Evolutionary conservation across 768 basidiomycete species (phyloP), one percentile per base, ranked within the genome.

Genomic region (Podaxis sp.): DNA sequence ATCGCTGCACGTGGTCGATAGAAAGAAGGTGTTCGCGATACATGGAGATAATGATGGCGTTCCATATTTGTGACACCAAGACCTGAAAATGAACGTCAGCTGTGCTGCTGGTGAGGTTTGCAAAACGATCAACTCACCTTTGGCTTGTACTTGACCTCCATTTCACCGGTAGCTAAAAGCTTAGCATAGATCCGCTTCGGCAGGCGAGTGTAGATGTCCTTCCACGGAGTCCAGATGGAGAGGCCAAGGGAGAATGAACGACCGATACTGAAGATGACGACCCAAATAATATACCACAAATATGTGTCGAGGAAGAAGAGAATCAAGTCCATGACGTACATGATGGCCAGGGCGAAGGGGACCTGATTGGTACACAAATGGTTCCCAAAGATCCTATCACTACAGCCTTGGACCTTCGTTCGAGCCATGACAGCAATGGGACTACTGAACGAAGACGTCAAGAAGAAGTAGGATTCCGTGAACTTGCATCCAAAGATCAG

Each of bases 241-340:
- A 99, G 81, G 11, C 97, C 97, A 28, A 99, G 83, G 2, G 88
- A 81, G 74, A 99, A 99, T 20, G 93, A 94, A 20, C 96, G 86
- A 8, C 85, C 89, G 53, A 96, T 90, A 71, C 90, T 92, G 82
- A 96, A 95, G 68, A 96, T 89, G 66, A 96, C 95, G 70, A 95
- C 86, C 96, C 96, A 98, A 74, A 98, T 95, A 80, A 99, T 94
- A 79, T 97, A 99, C 97, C 97, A 99, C 50, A 99, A 79, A 82
- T 98, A 99, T 51, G 97, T 99, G 82, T 99, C 97, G 78, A 99
- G 80, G 87, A 99, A 99, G 88, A 99, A 99, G 68, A 99, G 81
- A 62, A 93, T 82, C 67, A 99, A 78, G 73, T 99, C 97, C 97
- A 99, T 99, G 76, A 97, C 74, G 80, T 96, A 99, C 96, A 99